A percentile compares a stretch with the other conserved stretches of the same genome.
These are phyloP conservation scores for Mortierella sp. DNA, from an alignment of 371 early-diverging fungal species.

Conservation along the genomic window DNA sequence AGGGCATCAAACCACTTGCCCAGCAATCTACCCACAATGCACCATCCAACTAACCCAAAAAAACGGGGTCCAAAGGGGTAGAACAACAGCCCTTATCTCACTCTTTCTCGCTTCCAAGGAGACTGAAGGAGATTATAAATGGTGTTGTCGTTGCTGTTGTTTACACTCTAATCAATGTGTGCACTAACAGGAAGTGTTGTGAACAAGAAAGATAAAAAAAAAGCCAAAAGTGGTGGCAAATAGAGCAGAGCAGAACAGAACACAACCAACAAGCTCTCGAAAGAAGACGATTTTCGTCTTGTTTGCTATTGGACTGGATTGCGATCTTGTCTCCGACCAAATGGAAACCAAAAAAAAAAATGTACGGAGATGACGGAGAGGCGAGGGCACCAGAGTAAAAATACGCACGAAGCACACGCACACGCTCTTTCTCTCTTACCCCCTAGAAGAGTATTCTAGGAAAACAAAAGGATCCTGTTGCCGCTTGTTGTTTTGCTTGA, in stretches of 20 bases:
- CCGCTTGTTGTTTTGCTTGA: not conserved
- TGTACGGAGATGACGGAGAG: not conserved
- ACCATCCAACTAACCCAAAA: no score
- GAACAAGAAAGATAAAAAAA: not conserved
- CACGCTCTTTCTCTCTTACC: not conserved
- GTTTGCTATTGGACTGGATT: not conserved
- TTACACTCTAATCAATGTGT: no score
- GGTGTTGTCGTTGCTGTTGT: not conserved
- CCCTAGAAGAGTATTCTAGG: not conserved
- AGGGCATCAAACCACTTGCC: no score
- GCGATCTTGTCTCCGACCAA: not conserved
- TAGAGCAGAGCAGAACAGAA: not conserved
- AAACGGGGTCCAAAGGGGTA: no score
- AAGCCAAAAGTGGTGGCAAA: not conserved
- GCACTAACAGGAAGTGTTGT: no score
- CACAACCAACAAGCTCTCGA: no score
- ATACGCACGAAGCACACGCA: not conserved
- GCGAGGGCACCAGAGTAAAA: not conserved
- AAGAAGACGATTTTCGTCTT: not conserved
- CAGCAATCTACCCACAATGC: no score
- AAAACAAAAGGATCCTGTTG: not conserved
- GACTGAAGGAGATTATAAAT: not conserved
- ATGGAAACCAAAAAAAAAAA: not conserved
- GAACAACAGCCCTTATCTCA: no score
- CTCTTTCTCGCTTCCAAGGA: no score